Base-by-base conservation (phyloP, 2,329 filamentous ascomycete species). In the Penicillium sp. region DNA sequence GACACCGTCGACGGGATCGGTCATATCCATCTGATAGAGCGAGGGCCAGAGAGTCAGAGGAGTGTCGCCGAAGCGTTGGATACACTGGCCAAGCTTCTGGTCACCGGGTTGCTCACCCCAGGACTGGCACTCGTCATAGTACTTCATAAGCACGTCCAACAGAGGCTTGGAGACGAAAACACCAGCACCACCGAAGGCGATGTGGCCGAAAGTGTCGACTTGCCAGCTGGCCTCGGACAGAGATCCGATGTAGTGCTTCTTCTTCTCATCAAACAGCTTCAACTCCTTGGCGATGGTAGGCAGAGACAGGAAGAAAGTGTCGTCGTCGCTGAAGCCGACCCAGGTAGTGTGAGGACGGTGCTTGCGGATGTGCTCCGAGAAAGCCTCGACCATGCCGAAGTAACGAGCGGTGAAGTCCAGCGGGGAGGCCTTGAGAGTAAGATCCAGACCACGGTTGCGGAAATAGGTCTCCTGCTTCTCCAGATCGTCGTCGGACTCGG, bases 21-120 rank as follows among this genome's bases (percentile, higher is more conserved):
- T 73, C 71, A 79, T 73, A 58, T 79, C 77, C 77, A 79, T 78
- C 68, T 79, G 77, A 68, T 73, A 78, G 42, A 79, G 69, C 34
- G 76, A 75, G 50, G 75, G 73, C 76, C 76, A 79, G 39, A 75
- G 66, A 12, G 76, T 79, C 47, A 79, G 66, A 12, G 68, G 69
- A 11, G 76, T 75, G 41, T 77, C 72, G 17, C 71, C 74, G 56
- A 73, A 78, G 41, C 71, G 70, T 62, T 78, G 71, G 52, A 79
- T 77, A 60, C 77, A 79, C 62, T 78, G 75, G 38, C 73, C 73
- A 22, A 79, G 71, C 64, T 78, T 78, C 71, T 79, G 76, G 58
- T 79, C 77, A 66, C 77, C 77, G 10, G 76, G 76, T 60, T 78
- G 76, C 58, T 77, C 75, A 38, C 76, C 74, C 72, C 74, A 76